phyloP scores from a whole-genome alignment of 1,139 yeast species.

The Saccharomycopsis phalli region DNA sequence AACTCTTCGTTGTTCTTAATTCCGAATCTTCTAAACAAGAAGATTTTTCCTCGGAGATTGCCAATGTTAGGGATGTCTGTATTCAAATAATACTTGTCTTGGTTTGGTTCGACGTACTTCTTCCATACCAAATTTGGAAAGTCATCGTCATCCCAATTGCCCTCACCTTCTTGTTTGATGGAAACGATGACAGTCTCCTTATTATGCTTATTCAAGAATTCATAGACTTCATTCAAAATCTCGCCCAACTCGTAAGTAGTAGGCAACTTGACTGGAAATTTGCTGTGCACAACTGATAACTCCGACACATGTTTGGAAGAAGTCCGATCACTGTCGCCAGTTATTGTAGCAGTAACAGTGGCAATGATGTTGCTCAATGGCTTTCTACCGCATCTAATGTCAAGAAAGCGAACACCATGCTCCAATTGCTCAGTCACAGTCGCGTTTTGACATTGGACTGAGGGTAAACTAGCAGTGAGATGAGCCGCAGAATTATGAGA shows the following conservation, averaged over 20 bases:
- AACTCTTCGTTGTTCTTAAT: constrained; percentile 37
- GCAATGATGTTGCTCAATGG: constrained; percentile 29
- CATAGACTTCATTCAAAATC: constrained; percentile 48
- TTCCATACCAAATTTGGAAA: constrained; percentile 61
- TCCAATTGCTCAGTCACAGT: constrained; percentile 53
- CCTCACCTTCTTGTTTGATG: constrained; percentile 66
- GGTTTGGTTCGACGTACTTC: constrained; percentile 40
- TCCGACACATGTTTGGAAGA: constrained; percentile 41
- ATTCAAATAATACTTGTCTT: constrained; percentile 55
- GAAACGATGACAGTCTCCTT: constrained; percentile 63
- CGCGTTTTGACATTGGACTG: constrained; percentile 71
- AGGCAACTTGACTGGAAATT: constrained; percentile 61
- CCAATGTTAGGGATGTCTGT: constrained; percentile 49
- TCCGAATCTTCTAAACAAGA: constrained; percentile 66
- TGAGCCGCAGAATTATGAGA: constrained; percentile 77
- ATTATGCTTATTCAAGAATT: constrained; percentile 42
- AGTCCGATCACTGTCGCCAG: constrained; percentile 25
- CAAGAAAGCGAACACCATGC: constrained; percentile 68
- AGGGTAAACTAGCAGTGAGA: constrained; percentile 57
- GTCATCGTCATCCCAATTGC: constrained; percentile 61
- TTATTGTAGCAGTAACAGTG: constrained; percentile 21
- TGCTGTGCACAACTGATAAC: constrained; percentile 66
- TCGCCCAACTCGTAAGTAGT: constrained; percentile 44
- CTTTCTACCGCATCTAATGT: constrained; percentile 55
- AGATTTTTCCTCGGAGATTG: constrained; percentile 57